phyloP scores from a whole-genome alignment of 2,329 filamentous ascomycete genomes.

The Helminthosporium solani region DNA sequence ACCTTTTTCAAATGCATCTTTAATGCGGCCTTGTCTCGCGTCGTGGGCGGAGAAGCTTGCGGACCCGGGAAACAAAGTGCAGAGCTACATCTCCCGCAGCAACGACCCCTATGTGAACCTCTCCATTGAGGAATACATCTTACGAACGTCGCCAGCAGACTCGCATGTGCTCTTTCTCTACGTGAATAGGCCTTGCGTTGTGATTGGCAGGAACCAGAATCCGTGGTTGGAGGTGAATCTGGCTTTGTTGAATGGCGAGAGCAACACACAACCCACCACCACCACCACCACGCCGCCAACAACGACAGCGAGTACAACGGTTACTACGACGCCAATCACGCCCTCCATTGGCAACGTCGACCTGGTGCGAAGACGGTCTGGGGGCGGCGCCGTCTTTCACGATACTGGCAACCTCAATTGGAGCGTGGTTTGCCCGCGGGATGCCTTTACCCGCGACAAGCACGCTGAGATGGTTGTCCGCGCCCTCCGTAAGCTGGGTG shows the following conservation, averaged over 20 bases:
- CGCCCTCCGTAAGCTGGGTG: slow-evolving; percentile 66
- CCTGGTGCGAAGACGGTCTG: slow-evolving; percentile 80
- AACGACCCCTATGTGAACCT: slow-evolving; percentile 84
- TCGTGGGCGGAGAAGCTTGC: slow-evolving; percentile 34
- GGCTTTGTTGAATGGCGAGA: slow-evolving; percentile 54
- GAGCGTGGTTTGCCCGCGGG: slow-evolving; percentile 80
- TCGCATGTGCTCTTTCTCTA: slow-evolving; percentile 85
- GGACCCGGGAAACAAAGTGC: slow-evolving; percentile 39
- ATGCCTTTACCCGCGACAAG: slow-evolving; percentile 75
- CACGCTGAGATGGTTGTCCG: slow-evolving; percentile 91
- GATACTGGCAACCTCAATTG: slow-evolving; percentile 93
- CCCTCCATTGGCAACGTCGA: slow-evolving; percentile 49
- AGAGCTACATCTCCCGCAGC: slow-evolving; percentile 54
- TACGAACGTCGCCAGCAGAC: slow-evolving; percentile 69
- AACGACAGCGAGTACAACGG: too few species aligned
- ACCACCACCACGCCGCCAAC: too few species aligned
- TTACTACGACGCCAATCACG: too few species aligned
- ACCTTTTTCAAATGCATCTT: neutral
- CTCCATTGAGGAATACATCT: slow-evolving; percentile 86
- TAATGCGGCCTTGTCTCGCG: slow-evolving; percentile 10
- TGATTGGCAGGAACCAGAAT: slow-evolving; percentile 96
- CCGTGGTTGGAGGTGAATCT: slow-evolving; percentile 92
- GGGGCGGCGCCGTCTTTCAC: slow-evolving; percentile 92
- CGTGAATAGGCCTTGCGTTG: slow-evolving; percentile 79
- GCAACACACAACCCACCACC: too few species aligned